Evolutionary conservation across 2,329 filamentous ascomycete genomes (phyloP), one percentile per base, ranked within the genome.

Genomic region (Cladophialophora bantiana): DNA sequence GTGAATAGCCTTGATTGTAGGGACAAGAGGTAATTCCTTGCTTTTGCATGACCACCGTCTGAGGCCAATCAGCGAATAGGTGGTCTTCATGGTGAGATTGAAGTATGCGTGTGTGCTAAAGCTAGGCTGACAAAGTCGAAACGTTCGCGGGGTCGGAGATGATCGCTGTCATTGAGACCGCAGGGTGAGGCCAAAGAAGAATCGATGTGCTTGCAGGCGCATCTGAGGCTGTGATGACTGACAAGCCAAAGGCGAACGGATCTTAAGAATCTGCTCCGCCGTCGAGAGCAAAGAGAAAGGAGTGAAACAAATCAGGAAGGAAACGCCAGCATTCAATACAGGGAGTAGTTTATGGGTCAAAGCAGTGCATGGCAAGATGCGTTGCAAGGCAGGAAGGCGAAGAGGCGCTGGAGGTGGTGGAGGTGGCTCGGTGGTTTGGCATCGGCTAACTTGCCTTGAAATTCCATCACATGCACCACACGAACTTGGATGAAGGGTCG

Each of bases 41-140:
- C 64, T 56, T 68, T 89, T 82, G 72, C 93, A 88, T 48, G 92
- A 96, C 94, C 94, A 97, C 72, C 94, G 85, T 78, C 89, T 90
- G 69, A 97, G 81, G 50, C 90, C 87, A 15, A 92, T 96, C 67
- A 91, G 79, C 1, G 92, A 96, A 72, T 81, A 70, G 12, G 64
- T 55, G 38, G 66, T n/a, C 58, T 66, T 73, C 71, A 72, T 73
- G 15, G 48, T 66, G 52, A 50, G 40, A n/a, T 15, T 26, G 20
- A 18, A 32, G 13, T 10, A 18, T 1, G 34, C n/a, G 13, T 34
- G 55, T 9, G 34, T 38, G 32, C 2, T n/a, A 7, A 50, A 42
- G 45, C 13, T 48, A 66, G 32, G 42, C 34, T 12, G 52, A 42
- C 20, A 32, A 40, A 2, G 20, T 57, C 52, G 45, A 42, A 40